Evolutionary conservation across 768 basidiomycete genomes (phyloP), one percentile per base, ranked within the genome.

Genomic region (Hebeloma cylindrosporum): DNA sequence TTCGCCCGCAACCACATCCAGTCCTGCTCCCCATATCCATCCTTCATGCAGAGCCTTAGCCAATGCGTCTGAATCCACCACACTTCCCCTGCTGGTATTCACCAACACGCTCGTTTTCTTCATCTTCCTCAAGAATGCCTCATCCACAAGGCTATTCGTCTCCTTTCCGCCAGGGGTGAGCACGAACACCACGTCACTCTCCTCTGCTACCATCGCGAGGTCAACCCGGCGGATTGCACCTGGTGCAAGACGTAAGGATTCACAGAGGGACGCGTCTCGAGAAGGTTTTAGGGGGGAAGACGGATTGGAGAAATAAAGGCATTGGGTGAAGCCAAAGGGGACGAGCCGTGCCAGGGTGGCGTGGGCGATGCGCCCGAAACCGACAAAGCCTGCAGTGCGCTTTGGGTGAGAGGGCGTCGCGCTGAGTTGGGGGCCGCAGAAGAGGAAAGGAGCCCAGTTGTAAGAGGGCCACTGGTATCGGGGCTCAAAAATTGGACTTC

Each of bases 1-100:
- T 61, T 98, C 94, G 14, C 93, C 93, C 52, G 93, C 90, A 5
- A 97, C 82, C 26, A 98, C 95, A 62, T 99, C 95, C 8, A 99
- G 57, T 0, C 92, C 95, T 0, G 96, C 96, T 17, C 83, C 93
- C 76, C 86, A 94, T 17, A 99, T 87, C 80, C 85, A 83, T 2
- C 76, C 77, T 48, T 86, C 80, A 34, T 70, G 62, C 31, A 98
- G 66, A 2, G 94, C 95, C 48, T 74, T 79, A 2, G 85, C 87
- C 7, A 99, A 74, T 9, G 94, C 95, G 36, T 88, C 81, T 0
- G 89, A 90, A 62, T 99, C 93, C 5, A 99, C 89, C 10, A 97
- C 66, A 0, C 89, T 82, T 23, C 95, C 95, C 20, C 95, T 72
- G 9, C 82, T 80, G 1, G 85, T 78, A 60, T 99, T 99, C 33